Conservation (phyloP, 176 grass and related monocot species). For the Otatea glauca region DNA sequence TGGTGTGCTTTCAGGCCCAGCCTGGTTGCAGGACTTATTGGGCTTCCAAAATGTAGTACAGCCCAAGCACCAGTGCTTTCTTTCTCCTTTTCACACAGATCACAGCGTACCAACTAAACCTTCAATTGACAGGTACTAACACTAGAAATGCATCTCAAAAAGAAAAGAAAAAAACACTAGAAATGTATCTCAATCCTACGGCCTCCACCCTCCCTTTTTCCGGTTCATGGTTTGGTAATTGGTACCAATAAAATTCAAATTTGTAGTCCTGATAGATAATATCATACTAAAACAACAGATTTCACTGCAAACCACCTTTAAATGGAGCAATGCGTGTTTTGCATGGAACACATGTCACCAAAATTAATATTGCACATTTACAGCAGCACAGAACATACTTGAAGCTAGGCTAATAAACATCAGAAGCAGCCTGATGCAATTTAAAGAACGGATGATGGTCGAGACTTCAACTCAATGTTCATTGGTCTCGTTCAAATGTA, state of each 20-base stretch:
- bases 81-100: background rate
- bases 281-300: background rate
- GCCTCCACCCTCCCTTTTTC: background rate
- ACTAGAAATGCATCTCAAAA: background rate
- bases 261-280: background rate
- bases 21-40: background rate
- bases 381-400: background rate
- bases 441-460: background rate
- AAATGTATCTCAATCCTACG: background rate
- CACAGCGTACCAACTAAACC: background rate
- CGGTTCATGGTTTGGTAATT: background rate
- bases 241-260: background rate
- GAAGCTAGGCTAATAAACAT: background rate
- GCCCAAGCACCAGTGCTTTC: background rate
- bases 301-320: background rate
- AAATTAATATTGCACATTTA: background rate
- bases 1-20: slow-evolving; percentile 8
- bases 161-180: background rate
- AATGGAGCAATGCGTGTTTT: background rate
- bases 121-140: background rate
- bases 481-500: background rate
- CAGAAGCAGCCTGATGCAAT: background rate
- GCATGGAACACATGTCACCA: background rate
- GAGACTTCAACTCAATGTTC: background rate
- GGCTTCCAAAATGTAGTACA: background rate